phyloP scores from a whole-genome alignment of 208 protist genomes.

The Leishmania mexicana region DNA sequence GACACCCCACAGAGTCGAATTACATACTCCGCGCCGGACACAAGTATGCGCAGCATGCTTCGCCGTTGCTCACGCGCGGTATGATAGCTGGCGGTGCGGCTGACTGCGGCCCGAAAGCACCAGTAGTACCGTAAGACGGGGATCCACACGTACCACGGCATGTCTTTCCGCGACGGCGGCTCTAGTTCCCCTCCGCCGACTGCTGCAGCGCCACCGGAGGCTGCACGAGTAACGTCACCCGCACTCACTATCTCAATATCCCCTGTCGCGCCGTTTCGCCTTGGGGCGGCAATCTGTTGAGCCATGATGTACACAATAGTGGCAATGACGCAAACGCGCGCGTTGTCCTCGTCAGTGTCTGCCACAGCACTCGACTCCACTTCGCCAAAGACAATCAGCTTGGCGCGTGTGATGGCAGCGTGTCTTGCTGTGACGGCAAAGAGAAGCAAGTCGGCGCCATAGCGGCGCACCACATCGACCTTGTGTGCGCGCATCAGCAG shows the following conservation, averaged over 20 bases:
- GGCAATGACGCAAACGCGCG: background rate
- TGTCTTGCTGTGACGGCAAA: slow-evolving; percentile 12
- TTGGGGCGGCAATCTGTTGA: background rate
- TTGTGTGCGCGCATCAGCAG: slow-evolving; percentile 45
- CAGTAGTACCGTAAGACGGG: slow-evolving; percentile 3
- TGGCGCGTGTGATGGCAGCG: background rate
- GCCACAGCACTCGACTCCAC: background rate
- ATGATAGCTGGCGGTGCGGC: slow-evolving; percentile 1
- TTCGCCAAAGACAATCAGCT: background rate
- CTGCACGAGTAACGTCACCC: background rate
- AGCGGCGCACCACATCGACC: slow-evolving; percentile 36
- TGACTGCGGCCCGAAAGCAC: background rate
- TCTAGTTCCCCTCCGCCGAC: background rate
- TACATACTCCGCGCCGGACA: slow-evolving; percentile 20
- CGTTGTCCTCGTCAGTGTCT: background rate
- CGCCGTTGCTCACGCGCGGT: slow-evolving; percentile 3
- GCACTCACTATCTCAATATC: background rate
- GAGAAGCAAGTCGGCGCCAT: slow-evolving; percentile 27
- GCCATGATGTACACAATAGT: slow-evolving; percentile 1
- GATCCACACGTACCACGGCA: slow-evolving; percentile 11
- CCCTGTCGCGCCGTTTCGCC: background rate
- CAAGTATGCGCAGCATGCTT: slow-evolving; percentile 4
- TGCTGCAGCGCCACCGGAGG: background rate
- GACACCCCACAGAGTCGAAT: slow-evolving; percentile 14
- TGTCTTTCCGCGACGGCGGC: background rate